Conservation (phyloP, 805 yeast species). For the Metschnikowia henanensis region DNA sequence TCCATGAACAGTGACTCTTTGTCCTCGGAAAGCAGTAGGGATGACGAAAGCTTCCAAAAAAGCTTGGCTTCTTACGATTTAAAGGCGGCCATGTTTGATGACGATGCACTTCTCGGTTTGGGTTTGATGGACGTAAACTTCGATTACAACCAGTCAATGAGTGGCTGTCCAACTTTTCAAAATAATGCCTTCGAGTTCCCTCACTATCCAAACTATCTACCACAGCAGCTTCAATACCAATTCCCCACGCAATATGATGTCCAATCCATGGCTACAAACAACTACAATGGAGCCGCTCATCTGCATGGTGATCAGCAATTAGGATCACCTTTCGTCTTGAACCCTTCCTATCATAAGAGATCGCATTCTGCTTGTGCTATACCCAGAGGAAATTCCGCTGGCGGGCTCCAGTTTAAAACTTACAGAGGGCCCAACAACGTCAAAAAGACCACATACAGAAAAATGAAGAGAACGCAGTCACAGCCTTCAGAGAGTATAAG, state of each 20-base stretch:
- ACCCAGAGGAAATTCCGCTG: conserved; percentile 20
- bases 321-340: conserved; percentile 1
- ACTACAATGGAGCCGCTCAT: background rate
- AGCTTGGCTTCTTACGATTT: conserved; percentile 7
- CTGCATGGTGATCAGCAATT: conserved; percentile 3
- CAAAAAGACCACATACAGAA: conserved; percentile 18
- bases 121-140: conserved; percentile 27
- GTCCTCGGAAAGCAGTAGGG: conserved; percentile 1
- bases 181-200: background rate
- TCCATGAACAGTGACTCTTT: conserved; percentile 11
- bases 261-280: background rate
- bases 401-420: conserved; percentile 29
- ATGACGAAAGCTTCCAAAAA: conserved; percentile 7
- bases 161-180: conserved; percentile 2
- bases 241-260: background rate
- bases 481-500: conserved; percentile 7
- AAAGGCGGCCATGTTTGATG: conserved; percentile 10
- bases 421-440: conserved; percentile 29
- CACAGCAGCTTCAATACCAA: background rate
- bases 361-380: conserved; percentile 27
- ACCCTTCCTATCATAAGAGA: conserved; percentile 21
- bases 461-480: conserved; percentile 8
- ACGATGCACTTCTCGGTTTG: conserved; percentile 23
- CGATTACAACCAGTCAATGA: conserved; percentile 5
- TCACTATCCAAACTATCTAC: background rate